Evolutionary conservation across 1,284 basidiomycete species (phyloP), one percentile per base, ranked within the genome.

Genomic region (Austroboletus novae-zelandiae): DNA sequence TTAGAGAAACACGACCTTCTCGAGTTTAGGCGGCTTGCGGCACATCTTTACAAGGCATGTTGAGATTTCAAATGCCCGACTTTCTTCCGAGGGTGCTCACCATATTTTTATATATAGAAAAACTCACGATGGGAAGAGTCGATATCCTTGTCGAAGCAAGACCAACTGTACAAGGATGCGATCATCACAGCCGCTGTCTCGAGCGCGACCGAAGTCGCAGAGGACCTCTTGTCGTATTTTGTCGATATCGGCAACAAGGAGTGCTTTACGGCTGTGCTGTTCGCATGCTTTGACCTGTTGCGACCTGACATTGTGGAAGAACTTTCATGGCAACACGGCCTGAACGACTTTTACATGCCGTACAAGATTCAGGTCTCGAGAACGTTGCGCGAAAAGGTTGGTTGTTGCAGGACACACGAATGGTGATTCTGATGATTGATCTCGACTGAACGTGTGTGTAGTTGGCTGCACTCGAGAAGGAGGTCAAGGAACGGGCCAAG

Each of bases 191-290:
- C 95, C 1, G 87, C 95, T 0, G 76, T 80, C n/a, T 95, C 92
- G 8, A 76, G 67, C 35, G 84, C 81, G 25, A 84, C 80, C 8
- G 89, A 94, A 50, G 90, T 98, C 32, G 91, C 93, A 3, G 95
- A 99, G 70, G 97, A 98, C 52, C 77, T 99, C 15, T 76, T 98
- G 18, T 86, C 85, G 9, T 99, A 95, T 75, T 95, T 94, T 66
- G 93, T 98, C 57, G 90, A 94, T 68, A 97, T 99, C 57, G 97
- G 97, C 36, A 97, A 96, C 80, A 96, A 94, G 74, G 97, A 99
- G 70, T 96, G 93, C 71, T 98, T 97, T 70, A 88, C 94, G 0
- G 94, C 93, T 1, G 79, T 90, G 61, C 80, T 98, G 35, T 98
- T 85, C 63, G 81, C 91, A 36, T 96, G 92, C 74, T 99, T 95